Evolutionary conservation across 129 eudicot genomes (phyloP).

Genomic region (Tagetes patula): DNA sequence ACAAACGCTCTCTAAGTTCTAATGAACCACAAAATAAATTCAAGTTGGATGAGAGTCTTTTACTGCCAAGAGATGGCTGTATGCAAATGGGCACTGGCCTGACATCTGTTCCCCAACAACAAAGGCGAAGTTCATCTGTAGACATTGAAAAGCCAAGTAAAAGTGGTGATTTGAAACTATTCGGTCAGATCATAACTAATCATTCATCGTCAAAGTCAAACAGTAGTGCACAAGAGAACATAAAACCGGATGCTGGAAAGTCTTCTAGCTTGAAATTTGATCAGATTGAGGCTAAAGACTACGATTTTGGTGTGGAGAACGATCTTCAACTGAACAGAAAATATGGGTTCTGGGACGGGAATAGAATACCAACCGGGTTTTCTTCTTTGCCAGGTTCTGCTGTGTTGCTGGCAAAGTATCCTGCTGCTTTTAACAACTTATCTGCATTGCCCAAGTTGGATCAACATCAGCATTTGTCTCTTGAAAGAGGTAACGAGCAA

Average conservation of each 20-base stretch:
- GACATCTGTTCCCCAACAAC: conserved; percentile 39
- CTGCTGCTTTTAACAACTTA: conserved; percentile 60
- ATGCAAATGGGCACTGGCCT: conserved; percentile 43
- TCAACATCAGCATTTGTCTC: conserved; percentile 36
- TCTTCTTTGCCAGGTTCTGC: conserved; percentile 71
- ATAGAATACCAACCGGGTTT: conserved; percentile 47
- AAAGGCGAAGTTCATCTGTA: conserved; percentile 35
- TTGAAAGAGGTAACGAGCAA: conserved; percentile 27
- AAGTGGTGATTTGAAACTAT: conserved; percentile 75
- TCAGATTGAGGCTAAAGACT: conserved; percentile 15
- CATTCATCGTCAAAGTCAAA: conserved; percentile 38
- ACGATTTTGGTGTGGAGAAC: conserved; percentile 35
- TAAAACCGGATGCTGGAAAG: conserved; percentile 28
- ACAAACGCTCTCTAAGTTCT: conserved; percentile 42
- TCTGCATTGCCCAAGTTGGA: conserved; percentile 40
- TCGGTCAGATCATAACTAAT: conserved; percentile 72
- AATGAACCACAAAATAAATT: conserved; percentile 34
- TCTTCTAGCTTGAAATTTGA: conserved; percentile 41
- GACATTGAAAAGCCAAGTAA: conserved; percentile 45
- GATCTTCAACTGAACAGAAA: conserved; percentile 43
- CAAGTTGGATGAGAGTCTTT: conserved; percentile 33
- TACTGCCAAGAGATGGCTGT: conserved; percentile 29
- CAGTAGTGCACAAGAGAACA: conserved; percentile 24
- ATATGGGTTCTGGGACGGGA: conserved; percentile 72
- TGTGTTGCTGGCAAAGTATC: conserved; percentile 64